A percentile compares a stretch with the other conserved stretches of the same genome.
phyloP scores from a whole-genome alignment of 345 rosid genomes.

The Atalantia buxifolia region DNA sequence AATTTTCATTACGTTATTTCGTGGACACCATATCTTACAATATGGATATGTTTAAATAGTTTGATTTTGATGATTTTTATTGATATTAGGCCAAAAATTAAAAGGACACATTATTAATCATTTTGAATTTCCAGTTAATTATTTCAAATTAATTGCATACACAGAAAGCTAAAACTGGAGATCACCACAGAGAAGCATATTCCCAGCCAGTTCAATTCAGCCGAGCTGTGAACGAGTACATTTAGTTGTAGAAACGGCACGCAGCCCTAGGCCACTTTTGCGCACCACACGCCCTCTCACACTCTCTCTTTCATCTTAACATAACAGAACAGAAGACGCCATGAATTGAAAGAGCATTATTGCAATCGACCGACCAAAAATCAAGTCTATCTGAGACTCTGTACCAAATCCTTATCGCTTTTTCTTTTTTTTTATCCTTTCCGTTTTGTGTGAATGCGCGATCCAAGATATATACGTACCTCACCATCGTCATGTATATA shows the following conservation, averaged over 20 bases:
- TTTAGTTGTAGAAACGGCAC: constrained; percentile 19
- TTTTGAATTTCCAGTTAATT: no score
- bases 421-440: no score
- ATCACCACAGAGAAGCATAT: neutral
- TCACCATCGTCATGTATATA: constrained; percentile 60
- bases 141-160: no score
- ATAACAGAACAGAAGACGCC: neutral
- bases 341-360: neutral
- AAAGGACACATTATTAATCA: no score
- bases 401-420: constrained; percentile 8
- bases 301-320: neutral
- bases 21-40: accelerated
- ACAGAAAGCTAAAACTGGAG: neutral
- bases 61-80: no score
- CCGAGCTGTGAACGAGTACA: neutral
- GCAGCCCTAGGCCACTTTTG: constrained; percentile 23
- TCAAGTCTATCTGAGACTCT: neutral
- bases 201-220: neutral
- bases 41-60: no score
- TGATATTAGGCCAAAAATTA: no score
- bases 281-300: constrained; percentile 29
- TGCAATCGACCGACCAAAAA: neutral
- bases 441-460: constrained; percentile 12
- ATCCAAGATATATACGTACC: neutral
- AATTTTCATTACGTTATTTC: no score